Percentiles rank a stretch among this genome's conserved stretches.
These are phyloP conservation scores for Eimeria necatrix DNA, from an alignment of 169 alveolate genomes.

Conservation along the genomic window DNA sequence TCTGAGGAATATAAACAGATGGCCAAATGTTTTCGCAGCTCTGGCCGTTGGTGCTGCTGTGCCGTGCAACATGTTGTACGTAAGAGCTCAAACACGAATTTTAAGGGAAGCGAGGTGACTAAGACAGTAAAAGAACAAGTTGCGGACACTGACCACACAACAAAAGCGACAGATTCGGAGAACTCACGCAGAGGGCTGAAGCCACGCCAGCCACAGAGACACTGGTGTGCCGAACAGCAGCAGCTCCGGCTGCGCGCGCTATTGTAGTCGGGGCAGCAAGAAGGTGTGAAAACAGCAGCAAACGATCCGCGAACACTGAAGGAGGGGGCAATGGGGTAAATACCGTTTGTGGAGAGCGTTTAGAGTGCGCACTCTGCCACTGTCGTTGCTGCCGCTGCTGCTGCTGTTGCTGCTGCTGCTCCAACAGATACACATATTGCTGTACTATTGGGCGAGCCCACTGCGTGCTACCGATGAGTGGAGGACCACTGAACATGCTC, in stretches of 20 bases:
- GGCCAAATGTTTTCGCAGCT: not conserved
- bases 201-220: conserved; percentile 19
- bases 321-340: conserved; percentile 12
- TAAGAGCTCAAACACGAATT: no score
- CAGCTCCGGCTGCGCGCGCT: not conserved
- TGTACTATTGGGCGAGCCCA: conserved; percentile 54
- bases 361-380: not conserved
- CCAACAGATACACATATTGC: conserved; percentile 30
- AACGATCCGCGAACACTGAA: conserved; percentile 39
- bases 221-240: not conserved
- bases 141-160: not conserved
- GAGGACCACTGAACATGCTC: not conserved
- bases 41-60: not conserved
- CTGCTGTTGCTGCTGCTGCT: conserved; percentile 49
- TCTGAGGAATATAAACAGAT: not conserved
- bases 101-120: not conserved
- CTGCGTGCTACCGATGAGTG: conserved; percentile 6
- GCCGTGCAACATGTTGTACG: no score
- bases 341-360: not conserved
- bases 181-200: conserved; percentile 43
- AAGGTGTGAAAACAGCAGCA: conserved; percentile 48
- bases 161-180: not conserved
- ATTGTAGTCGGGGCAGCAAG: conserved; percentile 3
- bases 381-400: conserved; percentile 33
- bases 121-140: not conserved